Percentiles rank a stretch among this genome's conserved stretches.
These are phyloP conservation scores for Pichia sp. DNA, from an alignment of 1,139 yeast species.

Conservation along the genomic window DNA sequence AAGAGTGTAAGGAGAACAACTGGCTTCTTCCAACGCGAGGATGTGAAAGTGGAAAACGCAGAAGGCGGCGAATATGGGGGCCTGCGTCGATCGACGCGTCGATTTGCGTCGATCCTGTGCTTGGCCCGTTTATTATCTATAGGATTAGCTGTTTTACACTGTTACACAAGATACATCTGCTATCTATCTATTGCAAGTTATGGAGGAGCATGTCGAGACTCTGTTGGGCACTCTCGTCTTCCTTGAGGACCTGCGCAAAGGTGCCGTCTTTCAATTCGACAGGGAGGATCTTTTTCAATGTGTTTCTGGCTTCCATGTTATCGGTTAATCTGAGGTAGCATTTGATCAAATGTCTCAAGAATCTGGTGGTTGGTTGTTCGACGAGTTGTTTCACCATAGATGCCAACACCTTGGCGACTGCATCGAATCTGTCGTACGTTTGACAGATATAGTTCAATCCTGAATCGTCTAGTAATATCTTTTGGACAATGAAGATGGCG, in stretches of 20 bases:
- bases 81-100: not conserved
- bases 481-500: slow-evolving; percentile 92
- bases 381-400: slow-evolving; percentile 87
- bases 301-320: slow-evolving; percentile 86
- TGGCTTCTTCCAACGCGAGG: slow-evolving; percentile 1
- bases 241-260: slow-evolving; percentile 73
- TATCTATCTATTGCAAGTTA: slow-evolving; percentile 43
- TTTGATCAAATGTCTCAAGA: slow-evolving; percentile 90
- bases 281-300: slow-evolving; percentile 81
- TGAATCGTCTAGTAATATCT: slow-evolving; percentile 85
- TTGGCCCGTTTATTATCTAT: no score
- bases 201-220: slow-evolving; percentile 82
- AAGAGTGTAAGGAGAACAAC: slow-evolving; percentile 1
- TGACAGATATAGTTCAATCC: slow-evolving; percentile 93
- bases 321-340: slow-evolving; percentile 91
- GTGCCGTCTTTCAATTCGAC: slow-evolving; percentile 91
- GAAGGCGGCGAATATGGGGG: no score
- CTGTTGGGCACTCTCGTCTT: slow-evolving; percentile 85
- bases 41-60: no score
- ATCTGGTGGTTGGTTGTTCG: slow-evolving; percentile 69
- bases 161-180: not conserved
- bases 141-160: no score
- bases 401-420: slow-evolving; percentile 86
- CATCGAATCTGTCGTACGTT: slow-evolving; percentile 90
- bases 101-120: no score